Evolutionary conservation across 768 basidiomycete species (phyloP).

Genomic region (Mycena belliarum): DNA sequence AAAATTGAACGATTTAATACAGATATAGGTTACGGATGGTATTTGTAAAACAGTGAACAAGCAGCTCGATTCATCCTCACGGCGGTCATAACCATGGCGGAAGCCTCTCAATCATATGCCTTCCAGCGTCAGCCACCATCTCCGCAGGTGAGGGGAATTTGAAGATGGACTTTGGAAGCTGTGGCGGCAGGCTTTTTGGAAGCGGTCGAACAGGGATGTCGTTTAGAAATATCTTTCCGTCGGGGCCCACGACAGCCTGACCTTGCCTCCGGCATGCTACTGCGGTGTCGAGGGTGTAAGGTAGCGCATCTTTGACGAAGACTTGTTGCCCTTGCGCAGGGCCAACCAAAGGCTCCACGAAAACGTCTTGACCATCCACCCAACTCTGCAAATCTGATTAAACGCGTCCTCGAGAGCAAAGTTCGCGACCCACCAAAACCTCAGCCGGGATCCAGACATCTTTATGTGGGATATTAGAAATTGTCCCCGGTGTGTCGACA

Average conservation of each 20-base stretch:
- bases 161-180: neutral
- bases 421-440: neutral
- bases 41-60: conserved; percentile 1
- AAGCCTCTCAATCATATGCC: too few relatives aligned
- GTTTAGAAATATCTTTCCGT: neutral
- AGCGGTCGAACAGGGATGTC: neutral
- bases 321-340: neutral
- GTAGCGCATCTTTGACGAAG: neutral
- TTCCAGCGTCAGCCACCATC: neutral
- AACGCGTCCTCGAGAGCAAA: neutral
- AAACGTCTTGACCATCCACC: neutral
- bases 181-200: neutral
- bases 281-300: conserved; percentile 8
- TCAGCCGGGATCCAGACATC: conserved; percentile 11
- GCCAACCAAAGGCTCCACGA: conserved; percentile 1
- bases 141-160: neutral
- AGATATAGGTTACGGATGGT: conserved; percentile 2
- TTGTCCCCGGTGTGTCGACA: neutral
- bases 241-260: neutral
- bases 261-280: conserved; percentile 5
- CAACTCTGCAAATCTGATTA: neutral
- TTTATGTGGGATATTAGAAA: neutral
- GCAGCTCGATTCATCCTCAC: neutral
- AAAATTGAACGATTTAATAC: too few relatives aligned
- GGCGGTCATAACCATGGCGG: too few relatives aligned